Conservation (phyloP, 2,329 filamentous ascomycete genomes). For the Shiraia bambusicola region DNA sequence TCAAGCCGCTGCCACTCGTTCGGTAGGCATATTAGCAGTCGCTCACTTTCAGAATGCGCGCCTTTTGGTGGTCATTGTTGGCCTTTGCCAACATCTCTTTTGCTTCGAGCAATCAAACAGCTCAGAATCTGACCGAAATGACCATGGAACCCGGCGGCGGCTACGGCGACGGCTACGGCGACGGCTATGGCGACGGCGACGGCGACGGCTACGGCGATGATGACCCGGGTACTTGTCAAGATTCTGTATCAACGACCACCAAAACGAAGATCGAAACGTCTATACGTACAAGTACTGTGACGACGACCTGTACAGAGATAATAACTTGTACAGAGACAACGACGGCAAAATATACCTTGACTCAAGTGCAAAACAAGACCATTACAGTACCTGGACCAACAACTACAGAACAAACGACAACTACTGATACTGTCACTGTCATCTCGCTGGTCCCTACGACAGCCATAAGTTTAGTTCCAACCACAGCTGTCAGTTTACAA, state of each 20-base stretch:
- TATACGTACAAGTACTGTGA: neutral
- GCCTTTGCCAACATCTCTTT: conserved; percentile 22
- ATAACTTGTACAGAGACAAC: conserved; percentile 9
- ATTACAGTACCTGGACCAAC: conserved; percentile 7
- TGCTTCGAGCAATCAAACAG: conserved; percentile 23
- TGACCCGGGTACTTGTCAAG: conserved; percentile 4
- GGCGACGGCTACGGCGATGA: conserved; percentile 1
- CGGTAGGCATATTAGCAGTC: conserved; percentile 29
- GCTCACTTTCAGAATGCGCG: conserved; percentile 36
- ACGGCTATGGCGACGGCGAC: neutral
- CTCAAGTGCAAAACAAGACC: neutral
- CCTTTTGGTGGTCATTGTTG: conserved; percentile 21
- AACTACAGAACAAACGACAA: conserved; percentile 10
- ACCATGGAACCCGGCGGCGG: conserved; percentile 1
- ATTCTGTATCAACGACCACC: conserved; percentile 1
- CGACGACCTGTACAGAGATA: conserved; percentile 9
- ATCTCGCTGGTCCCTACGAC: conserved; percentile 25
- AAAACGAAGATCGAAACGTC: conserved; percentile 3
- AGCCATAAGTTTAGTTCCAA: conserved; percentile 10
- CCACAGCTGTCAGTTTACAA: conserved; percentile 9
- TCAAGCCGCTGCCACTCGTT: conserved; percentile 28
- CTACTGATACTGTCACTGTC: conserved; percentile 17
- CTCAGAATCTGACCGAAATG: conserved; percentile 3
- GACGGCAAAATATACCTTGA: conserved; percentile 8
- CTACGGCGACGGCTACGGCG: neutral